These are phyloP conservation scores for Periconia sp. DNA, from an alignment of 2,329 filamentous ascomycete genomes.

Conservation along the genomic window DNA sequence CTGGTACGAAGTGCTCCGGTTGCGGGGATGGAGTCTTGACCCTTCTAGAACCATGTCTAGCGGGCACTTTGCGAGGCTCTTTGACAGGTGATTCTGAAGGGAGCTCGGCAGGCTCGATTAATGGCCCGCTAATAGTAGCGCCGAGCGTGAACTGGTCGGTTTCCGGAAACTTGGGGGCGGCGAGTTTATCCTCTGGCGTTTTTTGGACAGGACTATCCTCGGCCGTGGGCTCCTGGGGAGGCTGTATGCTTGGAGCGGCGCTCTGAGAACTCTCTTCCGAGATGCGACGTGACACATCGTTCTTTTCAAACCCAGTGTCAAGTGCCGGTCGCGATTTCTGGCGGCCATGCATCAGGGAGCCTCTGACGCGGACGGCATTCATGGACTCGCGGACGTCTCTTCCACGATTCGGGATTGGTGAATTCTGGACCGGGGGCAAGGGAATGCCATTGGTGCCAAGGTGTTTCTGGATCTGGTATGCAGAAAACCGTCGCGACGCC, in stretches of 20 bases:
- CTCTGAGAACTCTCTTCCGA: constrained; percentile 65
- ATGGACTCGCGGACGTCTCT: constrained; percentile 85
- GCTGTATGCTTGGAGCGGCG: constrained; percentile 42
- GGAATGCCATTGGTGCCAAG: constrained; percentile 86
- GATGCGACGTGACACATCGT: constrained; percentile 58
- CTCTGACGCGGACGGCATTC: constrained; percentile 69
- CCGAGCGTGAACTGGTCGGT: constrained; percentile 35
- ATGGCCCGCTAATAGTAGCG: constrained; percentile 44
- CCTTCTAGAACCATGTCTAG: constrained; percentile 38
- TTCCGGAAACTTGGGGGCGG: constrained; percentile 45
- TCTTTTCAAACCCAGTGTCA: constrained; percentile 69
- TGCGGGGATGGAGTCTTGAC: constrained; percentile 50
- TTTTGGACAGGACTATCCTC: constrained; percentile 50
- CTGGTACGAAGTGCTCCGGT: constrained; percentile 52
- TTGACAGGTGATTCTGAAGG: constrained; percentile 29
- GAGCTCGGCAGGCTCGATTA: constrained; percentile 39
- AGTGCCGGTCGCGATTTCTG: constrained; percentile 56
- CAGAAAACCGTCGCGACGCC: constrained; percentile 91
- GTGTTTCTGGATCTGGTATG: constrained; percentile 96
- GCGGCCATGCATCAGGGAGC: constrained; percentile 60
- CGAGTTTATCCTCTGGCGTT: constrained; percentile 71
- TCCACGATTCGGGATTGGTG: constrained; percentile 83
- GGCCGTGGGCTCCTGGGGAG: constrained; percentile 34
- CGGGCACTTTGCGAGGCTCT: constrained; percentile 27
- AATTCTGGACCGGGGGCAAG: constrained; percentile 77